Evolutionary conservation across 139 green algal species (phyloP).

Genomic region (Chlorella sp.): DNA sequence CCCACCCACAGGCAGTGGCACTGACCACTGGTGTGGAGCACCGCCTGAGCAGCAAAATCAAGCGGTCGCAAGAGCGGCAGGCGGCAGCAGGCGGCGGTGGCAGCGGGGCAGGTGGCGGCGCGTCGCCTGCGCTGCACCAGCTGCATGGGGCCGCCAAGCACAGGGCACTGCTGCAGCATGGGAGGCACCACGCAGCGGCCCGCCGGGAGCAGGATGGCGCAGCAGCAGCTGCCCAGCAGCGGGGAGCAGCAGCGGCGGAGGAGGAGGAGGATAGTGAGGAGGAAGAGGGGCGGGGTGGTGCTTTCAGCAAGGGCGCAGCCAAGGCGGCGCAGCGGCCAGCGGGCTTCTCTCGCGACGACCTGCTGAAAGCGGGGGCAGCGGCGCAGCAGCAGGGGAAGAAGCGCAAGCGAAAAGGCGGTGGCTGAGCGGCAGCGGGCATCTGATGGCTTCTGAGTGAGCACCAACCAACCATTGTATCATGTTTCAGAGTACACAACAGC

Average conservation of each 20-base stretch:
- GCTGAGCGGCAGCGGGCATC: not conserved
- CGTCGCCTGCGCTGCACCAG: not conserved
- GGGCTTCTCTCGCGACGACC: not conserved
- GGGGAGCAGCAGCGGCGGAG: too few species aligned
- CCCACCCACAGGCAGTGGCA: not conserved
- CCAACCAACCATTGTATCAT: too few species aligned
- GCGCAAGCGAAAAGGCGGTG: constrained; percentile 8
- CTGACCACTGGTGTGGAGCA: constrained; percentile 31
- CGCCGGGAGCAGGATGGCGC: too few species aligned
- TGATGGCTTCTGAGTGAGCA: not conserved
- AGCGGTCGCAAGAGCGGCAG: not conserved
- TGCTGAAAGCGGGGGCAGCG: not conserved
- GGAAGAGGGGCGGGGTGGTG: constrained; percentile 1
- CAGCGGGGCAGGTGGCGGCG: not conserved
- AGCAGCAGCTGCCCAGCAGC: constrained; percentile 9
- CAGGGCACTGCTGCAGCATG: not conserved
- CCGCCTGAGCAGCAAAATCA: constrained; percentile 15
- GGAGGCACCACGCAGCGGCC: not conserved
- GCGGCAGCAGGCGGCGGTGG: not conserved
- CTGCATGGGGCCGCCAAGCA: not conserved
- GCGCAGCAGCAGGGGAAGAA: not conserved
- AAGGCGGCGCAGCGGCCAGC: not conserved
- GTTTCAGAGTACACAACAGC: too few species aligned
- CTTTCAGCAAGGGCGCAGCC: not conserved
- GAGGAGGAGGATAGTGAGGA: constrained; percentile 17